Evolutionary conservation across 192 early-diverging fungal species (phyloP).

Genomic region (Backusella australiensis): DNA sequence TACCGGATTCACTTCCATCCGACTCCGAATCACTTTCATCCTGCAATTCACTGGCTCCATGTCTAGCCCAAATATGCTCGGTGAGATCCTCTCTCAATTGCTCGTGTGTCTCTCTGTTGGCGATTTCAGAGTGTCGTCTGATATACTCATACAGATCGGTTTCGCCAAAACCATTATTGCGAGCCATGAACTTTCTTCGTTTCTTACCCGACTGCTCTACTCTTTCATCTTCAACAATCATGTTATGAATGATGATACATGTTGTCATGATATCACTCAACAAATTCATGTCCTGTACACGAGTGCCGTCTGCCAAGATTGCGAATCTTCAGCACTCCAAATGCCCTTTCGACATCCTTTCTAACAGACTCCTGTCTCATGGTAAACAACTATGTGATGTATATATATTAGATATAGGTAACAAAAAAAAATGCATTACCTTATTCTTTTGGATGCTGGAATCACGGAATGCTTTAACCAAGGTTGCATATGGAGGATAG

Average conservation of each 20-base stretch:
- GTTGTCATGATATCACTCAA: background rate
- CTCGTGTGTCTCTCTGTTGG: no score
- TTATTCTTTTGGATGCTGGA: background rate
- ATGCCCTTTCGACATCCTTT: background rate
- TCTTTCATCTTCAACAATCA: background rate
- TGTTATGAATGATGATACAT: background rate
- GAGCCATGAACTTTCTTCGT: no score
- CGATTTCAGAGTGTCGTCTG: no score
- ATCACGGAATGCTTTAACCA: background rate
- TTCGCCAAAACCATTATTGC: no score
- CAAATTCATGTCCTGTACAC: background rate
- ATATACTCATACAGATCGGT: no score
- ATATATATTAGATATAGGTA: no score
- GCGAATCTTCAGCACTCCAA: background rate
- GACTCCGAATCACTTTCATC: no score
- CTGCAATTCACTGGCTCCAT: no score
- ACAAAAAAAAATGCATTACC: background rate
- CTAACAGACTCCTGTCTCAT: background rate
- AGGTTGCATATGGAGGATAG: background rate
- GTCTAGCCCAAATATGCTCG: no score
- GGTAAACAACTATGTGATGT: background rate
- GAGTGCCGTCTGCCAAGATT: background rate
- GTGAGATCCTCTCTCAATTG: no score
- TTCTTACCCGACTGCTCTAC: background rate
- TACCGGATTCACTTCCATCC: no score